Percentiles rank a stretch among this genome's conserved stretches.
Evolutionary conservation across 2,329 filamentous ascomycete genomes (phyloP).

Genomic region (Alternaria brassicae): DNA sequence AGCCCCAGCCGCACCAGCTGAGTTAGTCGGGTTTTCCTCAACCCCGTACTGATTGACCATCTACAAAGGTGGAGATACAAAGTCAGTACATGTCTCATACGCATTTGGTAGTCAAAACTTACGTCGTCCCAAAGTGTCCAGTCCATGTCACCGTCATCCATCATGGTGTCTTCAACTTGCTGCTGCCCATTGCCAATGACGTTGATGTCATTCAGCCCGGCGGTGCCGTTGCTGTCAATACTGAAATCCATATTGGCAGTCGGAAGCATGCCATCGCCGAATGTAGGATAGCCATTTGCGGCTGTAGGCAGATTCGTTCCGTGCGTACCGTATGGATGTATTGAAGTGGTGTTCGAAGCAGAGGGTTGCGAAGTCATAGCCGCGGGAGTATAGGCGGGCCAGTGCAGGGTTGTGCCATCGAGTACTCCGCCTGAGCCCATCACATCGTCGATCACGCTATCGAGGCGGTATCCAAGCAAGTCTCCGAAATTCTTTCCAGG

Average conservation of each 20-base stretch:
- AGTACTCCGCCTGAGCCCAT: constrained; percentile 22
- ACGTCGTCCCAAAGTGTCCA: constrained; percentile 58
- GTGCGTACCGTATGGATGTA: constrained; percentile 1
- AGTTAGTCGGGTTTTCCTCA: constrained; percentile 39
- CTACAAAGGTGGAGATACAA: too few species aligned
- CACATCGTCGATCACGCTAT: constrained; percentile 39
- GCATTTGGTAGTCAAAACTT: too few species aligned
- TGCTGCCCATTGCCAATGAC: not conserved
- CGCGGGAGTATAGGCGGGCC: not conserved
- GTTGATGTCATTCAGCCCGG: not conserved
- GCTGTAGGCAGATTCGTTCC: constrained; percentile 4
- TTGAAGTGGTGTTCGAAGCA: not conserved
- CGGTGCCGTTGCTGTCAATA: constrained; percentile 24
- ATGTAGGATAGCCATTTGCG: constrained; percentile 23
- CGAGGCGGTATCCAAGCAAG: constrained; percentile 34
- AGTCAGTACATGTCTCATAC: too few species aligned
- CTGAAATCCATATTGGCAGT: constrained; percentile 29
- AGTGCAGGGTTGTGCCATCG: constrained; percentile 15
- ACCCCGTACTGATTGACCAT: constrained; percentile 57
- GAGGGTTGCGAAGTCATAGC: not conserved
- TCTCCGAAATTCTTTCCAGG: constrained; percentile 29
- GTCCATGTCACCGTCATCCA: constrained; percentile 53
- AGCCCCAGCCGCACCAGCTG: constrained; percentile 17
- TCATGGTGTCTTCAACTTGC: constrained; percentile 26
- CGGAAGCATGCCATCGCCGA: constrained; percentile 24